phyloP scores from a whole-genome alignment of 495 filamentous ascomycete genomes.

The Neurospora sp. region DNA sequence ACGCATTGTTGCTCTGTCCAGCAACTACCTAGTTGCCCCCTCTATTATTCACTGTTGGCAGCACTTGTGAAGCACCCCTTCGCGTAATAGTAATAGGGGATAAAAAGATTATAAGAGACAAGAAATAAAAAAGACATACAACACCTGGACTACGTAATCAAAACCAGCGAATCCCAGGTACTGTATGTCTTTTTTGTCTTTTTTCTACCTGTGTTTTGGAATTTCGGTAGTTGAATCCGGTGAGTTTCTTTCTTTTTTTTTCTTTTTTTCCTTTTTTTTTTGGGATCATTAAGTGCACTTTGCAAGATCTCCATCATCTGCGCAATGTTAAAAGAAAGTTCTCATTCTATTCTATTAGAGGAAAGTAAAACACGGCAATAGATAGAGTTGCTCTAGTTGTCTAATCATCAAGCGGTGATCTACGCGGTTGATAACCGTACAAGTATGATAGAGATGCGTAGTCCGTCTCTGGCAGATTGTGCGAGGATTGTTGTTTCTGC shows the following conservation, averaged over 20 bases:
- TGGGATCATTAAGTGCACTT: not conserved
- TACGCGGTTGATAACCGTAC: not conserved
- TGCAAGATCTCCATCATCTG: not conserved
- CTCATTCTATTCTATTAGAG: not conserved
- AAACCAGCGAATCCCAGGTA: conserved; percentile 19
- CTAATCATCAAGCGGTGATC: not conserved
- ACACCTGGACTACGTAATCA: not conserved
- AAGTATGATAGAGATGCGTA: not conserved
- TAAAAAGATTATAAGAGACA: not conserved
- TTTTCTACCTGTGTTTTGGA: not conserved
- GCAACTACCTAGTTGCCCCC: too few relatives aligned
- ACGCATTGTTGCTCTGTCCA: too few relatives aligned
- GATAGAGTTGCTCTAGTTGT: not conserved
- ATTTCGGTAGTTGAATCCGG: not conserved
- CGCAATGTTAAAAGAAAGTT: not conserved
- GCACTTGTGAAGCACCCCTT: too few relatives aligned
- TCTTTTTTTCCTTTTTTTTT: not conserved
- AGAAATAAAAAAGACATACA: not conserved
- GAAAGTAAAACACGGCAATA: not conserved
- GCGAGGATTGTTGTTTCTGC: not conserved
- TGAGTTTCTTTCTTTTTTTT: not conserved
- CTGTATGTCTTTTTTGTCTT: conserved; percentile 11
- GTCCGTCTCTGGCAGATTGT: not conserved
- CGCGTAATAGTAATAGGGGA: too few relatives aligned
- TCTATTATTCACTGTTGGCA: too few relatives aligned